phyloP scores from a whole-genome alignment of 163 green algal genomes.

The Chlorella variabilis region DNA sequence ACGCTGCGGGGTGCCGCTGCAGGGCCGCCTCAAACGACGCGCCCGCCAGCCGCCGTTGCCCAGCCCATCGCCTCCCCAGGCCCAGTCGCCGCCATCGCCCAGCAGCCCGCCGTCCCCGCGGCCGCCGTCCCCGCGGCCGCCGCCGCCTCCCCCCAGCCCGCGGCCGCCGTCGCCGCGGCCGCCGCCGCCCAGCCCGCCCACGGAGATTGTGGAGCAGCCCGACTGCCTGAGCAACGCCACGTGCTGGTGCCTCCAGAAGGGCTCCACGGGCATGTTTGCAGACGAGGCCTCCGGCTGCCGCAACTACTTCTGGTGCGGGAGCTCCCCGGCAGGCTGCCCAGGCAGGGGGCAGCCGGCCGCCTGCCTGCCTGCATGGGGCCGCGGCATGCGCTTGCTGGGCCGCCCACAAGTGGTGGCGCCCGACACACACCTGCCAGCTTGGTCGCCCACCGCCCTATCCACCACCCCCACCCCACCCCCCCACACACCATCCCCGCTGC shows the following conservation, averaged over 20 bases:
- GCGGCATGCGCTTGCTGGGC: no score
- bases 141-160: background rate
- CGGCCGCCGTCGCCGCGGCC: background rate
- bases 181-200: background rate
- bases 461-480: no score
- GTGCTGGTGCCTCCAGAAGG: conserved; percentile 7
- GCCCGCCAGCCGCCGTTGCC: no score
- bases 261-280: conserved; percentile 14
- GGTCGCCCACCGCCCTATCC: no score
- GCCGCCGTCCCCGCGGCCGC: background rate
- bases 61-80: background rate
- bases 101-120: no score
- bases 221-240: background rate
- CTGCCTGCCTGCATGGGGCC: background rate
- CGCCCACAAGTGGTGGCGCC: no score
- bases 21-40: no score
- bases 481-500: background rate
- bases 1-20: no score
- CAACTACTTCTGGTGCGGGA: conserved; percentile 15
- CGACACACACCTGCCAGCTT: background rate
- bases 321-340: background rate
- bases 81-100: background rate
- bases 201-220: background rate
- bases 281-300: background rate
- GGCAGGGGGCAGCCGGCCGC: background rate